Conservation (phyloP, 352 stramenopile genomes). For the Pythium vanterpoolii region DNA sequence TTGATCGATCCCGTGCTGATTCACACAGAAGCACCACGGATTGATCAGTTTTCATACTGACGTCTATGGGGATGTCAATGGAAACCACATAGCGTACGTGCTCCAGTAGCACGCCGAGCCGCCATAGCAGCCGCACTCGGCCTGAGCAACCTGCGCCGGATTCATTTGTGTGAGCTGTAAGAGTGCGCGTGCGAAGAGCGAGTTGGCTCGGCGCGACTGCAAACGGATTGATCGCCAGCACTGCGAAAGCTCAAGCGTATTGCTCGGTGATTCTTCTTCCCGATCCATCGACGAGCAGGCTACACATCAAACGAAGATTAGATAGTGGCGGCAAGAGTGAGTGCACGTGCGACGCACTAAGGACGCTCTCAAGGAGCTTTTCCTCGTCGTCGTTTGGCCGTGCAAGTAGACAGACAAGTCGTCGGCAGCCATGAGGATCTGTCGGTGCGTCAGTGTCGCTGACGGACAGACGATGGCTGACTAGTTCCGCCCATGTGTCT, state of each 20-base stretch:
- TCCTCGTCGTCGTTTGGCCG: background rate
- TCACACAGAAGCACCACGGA: background rate
- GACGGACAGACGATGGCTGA: background rate
- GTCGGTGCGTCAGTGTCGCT: background rate
- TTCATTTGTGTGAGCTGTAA: constrained; percentile 7
- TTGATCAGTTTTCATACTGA: background rate
- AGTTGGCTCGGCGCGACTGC: background rate
- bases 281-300: constrained; percentile 9
- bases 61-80: background rate
- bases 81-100: constrained; percentile 39
- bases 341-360: background rate
- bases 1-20: constrained; percentile 17
- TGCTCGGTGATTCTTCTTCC: background rate
- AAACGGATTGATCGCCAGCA: background rate
- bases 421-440: background rate
- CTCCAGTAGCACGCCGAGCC: constrained; percentile 73
- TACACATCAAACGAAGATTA: background rate
- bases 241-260: constrained; percentile 9
- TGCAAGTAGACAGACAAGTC: constrained; percentile 5
- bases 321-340: background rate
- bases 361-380: background rate
- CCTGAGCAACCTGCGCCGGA: constrained; percentile 24
- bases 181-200: background rate
- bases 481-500: background rate
- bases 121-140: constrained; percentile 54